These are phyloP conservation scores for Helotiales sp. DNA, from an alignment of 2,329 filamentous ascomycete genomes.

Conservation along the genomic window DNA sequence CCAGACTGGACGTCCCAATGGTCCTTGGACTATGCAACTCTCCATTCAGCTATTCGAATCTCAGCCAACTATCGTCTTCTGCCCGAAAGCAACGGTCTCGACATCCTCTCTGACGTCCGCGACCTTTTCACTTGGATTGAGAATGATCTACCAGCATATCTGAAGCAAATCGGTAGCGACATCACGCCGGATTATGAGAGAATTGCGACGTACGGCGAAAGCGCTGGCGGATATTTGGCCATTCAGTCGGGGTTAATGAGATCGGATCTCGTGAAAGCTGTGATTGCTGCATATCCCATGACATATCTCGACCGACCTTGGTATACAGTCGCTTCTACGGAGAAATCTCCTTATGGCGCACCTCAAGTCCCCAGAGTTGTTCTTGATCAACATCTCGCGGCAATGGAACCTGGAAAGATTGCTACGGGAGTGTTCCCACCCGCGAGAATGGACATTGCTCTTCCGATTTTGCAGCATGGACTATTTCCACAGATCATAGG, in stretches of 20 bases:
- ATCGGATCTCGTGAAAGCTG: conserved; percentile 29
- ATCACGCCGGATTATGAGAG: conserved; percentile 29
- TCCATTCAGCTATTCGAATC: conserved; percentile 45
- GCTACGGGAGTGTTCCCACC: conserved; percentile 25
- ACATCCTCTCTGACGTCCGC: conserved; percentile 53
- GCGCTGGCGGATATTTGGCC: conserved; percentile 33
- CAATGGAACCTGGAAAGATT: conserved; percentile 23
- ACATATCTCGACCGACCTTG: conserved; percentile 24
- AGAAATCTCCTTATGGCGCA: conserved; percentile 26
- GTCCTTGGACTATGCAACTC: conserved; percentile 28
- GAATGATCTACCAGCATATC: conserved; percentile 27
- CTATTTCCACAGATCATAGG: conserved; percentile 25
- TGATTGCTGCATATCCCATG: conserved; percentile 33
- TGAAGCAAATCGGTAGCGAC: conserved; percentile 20
- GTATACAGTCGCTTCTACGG: conserved; percentile 14
- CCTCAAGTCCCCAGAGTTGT: conserved; percentile 24
- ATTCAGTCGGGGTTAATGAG: conserved; percentile 27
- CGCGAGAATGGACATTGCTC: conserved; percentile 20
- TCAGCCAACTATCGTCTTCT: conserved; percentile 56
- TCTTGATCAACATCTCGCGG: conserved; percentile 24
- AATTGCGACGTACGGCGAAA: conserved; percentile 29
- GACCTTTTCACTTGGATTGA: conserved; percentile 56
- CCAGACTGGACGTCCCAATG: conserved; percentile 42
- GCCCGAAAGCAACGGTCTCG: conserved; percentile 53
- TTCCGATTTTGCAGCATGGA: conserved; percentile 28